Evolutionary conservation across 257 asterid species (phyloP), one percentile per base, ranked within the genome.

Genomic region (Oldenlandia corymbosa): DNA sequence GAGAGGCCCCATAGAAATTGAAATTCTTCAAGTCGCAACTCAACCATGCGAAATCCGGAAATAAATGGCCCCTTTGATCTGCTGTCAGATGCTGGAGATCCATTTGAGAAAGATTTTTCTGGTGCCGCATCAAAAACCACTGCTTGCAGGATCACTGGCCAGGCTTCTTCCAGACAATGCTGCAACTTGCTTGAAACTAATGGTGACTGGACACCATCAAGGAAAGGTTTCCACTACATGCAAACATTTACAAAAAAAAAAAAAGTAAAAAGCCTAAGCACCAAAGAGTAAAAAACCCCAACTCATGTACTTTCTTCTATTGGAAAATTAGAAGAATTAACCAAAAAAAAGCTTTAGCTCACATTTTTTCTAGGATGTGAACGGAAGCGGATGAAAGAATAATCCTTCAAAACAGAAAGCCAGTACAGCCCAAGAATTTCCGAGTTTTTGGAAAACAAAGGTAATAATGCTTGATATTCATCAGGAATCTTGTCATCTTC

Each of bases 111-210:
- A 64, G 79, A 72, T 67, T 75, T 78, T 34, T 46, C 77, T 57
- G 97, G 96, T 65, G 89, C 90, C 32, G 99, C 97, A 83, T 93
- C 99, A 72, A 93, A 81, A 60, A 82, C 90, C 73, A 86, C 72
- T 37, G 99, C 99, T 77, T 87, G 99, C 69, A 93, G 77, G 82
- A 93, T 87, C 54, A 78, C 76, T 36, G 97, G 96, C 96, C 99
- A 93, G 71, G 99, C 96, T 87, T 93, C 99, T 79, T 85, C 91
- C 62, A 93, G 80, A 71, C 97, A 93, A 51, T 94, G 88, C 68
- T 77, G 77, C 84, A 93, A 71, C 79, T 79, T 84, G 69, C 83
- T 74, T 80, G 94, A 90, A 72, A 83, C 93, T 73, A 73, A 71
- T 45, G 90, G 73, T 59, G 97, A 85, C 66, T 87, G 96, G 68